These are phyloP conservation scores for Asclepias syriaca DNA, from an alignment of 257 asterid species.

Conservation along the genomic window DNA sequence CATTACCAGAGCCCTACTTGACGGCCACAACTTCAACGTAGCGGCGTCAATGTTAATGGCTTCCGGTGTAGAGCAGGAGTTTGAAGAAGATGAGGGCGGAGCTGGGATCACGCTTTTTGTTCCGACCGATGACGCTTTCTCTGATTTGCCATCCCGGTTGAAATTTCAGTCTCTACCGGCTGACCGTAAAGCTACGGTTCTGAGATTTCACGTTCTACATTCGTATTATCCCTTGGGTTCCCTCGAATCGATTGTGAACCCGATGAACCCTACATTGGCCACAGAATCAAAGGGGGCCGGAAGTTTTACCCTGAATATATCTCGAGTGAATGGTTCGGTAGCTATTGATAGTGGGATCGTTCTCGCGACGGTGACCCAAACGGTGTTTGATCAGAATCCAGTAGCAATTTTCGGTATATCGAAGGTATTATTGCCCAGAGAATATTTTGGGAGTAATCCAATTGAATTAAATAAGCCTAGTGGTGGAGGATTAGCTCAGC, in stretches of 20 bases:
- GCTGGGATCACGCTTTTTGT: slow-evolving; percentile 83
- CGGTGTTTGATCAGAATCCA: slow-evolving; percentile 88
- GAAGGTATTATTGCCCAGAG: slow-evolving; percentile 62
- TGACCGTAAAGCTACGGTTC: slow-evolving; percentile 58
- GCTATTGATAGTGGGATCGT: slow-evolving; percentile 71
- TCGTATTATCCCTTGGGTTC: slow-evolving; percentile 81
- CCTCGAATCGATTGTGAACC: slow-evolving; percentile 70
- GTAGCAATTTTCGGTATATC: slow-evolving; percentile 86
- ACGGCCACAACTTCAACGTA: slow-evolving; percentile 78
- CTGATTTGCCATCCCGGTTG: slow-evolving; percentile 56
- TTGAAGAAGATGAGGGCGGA: slow-evolving; percentile 69
- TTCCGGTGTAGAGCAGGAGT: slow-evolving; percentile 74
- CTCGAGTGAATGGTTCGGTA: slow-evolving; percentile 68
- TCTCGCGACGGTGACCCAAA: slow-evolving; percentile 70
- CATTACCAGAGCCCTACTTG: slow-evolving; percentile 65
- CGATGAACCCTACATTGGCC: slow-evolving; percentile 81
- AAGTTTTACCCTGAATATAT: slow-evolving; percentile 65
- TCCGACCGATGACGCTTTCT: slow-evolving; percentile 74
- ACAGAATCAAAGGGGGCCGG: slow-evolving; percentile 79
- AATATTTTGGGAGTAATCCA: slow-evolving; percentile 59
- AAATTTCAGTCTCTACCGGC: slow-evolving; percentile 72
- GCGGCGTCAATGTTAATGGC: slow-evolving; percentile 85
- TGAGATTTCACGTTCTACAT: slow-evolving; percentile 75
- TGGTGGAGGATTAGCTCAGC: slow-evolving; percentile 44
- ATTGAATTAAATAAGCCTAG: slow-evolving; percentile 39